Evolutionary conservation across 2,329 filamentous ascomycete genomes (phyloP).

Genomic region (Fusarium sp.): DNA sequence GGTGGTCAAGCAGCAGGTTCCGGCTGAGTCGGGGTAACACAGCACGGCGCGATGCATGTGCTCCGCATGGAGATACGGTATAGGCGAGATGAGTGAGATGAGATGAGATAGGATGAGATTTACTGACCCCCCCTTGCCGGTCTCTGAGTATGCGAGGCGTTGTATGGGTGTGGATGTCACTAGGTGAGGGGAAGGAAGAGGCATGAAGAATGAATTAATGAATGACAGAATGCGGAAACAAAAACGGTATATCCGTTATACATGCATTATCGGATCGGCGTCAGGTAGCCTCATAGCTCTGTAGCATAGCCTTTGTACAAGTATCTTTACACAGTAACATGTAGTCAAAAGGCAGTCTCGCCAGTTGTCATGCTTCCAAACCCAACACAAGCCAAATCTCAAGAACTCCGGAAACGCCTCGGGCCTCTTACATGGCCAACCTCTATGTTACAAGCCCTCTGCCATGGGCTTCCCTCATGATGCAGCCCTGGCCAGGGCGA

Average conservation of each 20-base stretch:
- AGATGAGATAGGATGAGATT: conserved; percentile 10
- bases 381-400: neutral
- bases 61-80: conserved; percentile 17
- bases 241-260: conserved; percentile 7
- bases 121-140: neutral
- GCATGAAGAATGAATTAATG: neutral
- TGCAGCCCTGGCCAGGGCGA: neutral
- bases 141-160: neutral
- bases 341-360: neutral
- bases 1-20: conserved; percentile 6
- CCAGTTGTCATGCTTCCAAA: neutral
- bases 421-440: neutral
- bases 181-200: neutral
- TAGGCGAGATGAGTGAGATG: neutral
- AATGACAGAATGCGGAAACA: conserved; percentile 13
- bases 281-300: conserved; percentile 18
- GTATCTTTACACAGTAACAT: conserved; percentile 12
- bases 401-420: neutral
- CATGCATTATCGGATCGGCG: conserved; percentile 31
- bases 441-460: conserved; percentile 4
- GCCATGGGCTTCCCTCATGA: neutral
- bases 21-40: conserved; percentile 27
- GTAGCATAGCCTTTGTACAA: conserved; percentile 23
- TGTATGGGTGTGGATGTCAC: neutral
- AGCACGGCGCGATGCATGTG: conserved; percentile 9